These are phyloP conservation scores for Camellia granthamiana DNA, from an alignment of 148 eudicot species.

Conservation along the genomic window DNA sequence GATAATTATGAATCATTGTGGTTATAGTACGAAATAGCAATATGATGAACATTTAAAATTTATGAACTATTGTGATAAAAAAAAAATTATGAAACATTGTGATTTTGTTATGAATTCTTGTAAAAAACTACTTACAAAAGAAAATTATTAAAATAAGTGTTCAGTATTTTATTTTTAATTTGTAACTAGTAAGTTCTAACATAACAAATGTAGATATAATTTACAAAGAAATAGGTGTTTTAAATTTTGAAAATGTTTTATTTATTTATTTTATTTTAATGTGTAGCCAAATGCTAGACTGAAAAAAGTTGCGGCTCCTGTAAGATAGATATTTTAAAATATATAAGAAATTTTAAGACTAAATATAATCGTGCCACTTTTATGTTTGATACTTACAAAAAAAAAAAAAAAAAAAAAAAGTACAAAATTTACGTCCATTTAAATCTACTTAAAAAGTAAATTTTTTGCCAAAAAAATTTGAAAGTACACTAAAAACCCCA, in stretches of 20 bases:
- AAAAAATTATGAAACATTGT: too few species aligned
- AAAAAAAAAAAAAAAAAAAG: too few species aligned
- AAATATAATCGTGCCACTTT: too few species aligned
- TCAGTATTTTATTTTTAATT: too few species aligned
- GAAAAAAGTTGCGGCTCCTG: background rate
- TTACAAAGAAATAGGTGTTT: background rate
- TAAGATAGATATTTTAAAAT: background rate
- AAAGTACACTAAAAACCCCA: background rate
- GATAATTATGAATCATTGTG: too few species aligned
- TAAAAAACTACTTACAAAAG: too few species aligned
- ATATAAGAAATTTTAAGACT: background rate
- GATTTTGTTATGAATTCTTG: background rate
- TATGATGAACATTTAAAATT: background rate
- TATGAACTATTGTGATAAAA: background rate
- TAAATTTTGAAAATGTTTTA: too few species aligned
- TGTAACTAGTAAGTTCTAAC: background rate
- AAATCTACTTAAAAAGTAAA: too few species aligned
- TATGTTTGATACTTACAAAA: too few species aligned
- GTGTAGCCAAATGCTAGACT: background rate
- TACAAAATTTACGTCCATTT: background rate
- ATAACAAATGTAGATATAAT: too few species aligned
- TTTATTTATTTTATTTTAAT: too few species aligned
- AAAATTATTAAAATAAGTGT: too few species aligned
- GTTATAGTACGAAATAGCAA: background rate
- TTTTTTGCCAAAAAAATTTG: background rate